Conservation (phyloP, 176 grass and related monocot species). For the Phragmites australis region DNA sequence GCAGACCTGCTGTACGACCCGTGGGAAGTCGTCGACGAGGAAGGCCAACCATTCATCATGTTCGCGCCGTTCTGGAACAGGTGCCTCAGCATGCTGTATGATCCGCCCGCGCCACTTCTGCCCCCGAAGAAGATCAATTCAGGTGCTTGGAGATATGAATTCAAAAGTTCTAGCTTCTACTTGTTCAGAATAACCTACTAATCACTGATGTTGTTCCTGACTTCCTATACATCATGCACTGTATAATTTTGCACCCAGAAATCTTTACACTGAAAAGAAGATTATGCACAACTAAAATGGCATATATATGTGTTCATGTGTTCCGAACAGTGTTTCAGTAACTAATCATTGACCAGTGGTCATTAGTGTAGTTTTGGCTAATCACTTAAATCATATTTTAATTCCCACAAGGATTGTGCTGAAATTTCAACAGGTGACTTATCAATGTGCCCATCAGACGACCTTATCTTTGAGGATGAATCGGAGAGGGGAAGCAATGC, state of each 20-base stretch:
- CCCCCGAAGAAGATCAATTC: conserved; percentile 85
- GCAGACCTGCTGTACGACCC: conserved; percentile 89
- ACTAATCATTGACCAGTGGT: neutral
- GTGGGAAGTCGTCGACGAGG: conserved; percentile 81
- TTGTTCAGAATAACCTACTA: conserved; percentile 1
- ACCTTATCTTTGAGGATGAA: conserved; percentile 77
- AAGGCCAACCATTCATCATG: conserved; percentile 71
- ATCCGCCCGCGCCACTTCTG: conserved; percentile 71
- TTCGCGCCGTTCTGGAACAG: conserved; percentile 89
- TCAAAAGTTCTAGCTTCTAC: neutral
- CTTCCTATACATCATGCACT: neutral
- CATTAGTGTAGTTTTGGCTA: neutral
- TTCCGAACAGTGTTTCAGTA: neutral
- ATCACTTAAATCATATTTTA: neutral
- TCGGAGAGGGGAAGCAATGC: conserved; percentile 91
- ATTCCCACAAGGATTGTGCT: neutral
- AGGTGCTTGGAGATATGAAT: conserved; percentile 43
- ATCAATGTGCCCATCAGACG: conserved; percentile 71
- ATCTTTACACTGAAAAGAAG: neutral
- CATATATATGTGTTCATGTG: neutral
- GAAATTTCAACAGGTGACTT: conserved; percentile 58
- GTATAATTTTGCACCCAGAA: neutral
- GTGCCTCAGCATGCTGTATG: conserved; percentile 88
- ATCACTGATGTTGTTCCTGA: neutral
- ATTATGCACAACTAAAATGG: neutral